A percentile compares a stretch with the other conserved stretches of the same genome.
Conservation (phyloP, 2,329 filamentous ascomycete genomes). For the Diaporthe humulicola region DNA sequence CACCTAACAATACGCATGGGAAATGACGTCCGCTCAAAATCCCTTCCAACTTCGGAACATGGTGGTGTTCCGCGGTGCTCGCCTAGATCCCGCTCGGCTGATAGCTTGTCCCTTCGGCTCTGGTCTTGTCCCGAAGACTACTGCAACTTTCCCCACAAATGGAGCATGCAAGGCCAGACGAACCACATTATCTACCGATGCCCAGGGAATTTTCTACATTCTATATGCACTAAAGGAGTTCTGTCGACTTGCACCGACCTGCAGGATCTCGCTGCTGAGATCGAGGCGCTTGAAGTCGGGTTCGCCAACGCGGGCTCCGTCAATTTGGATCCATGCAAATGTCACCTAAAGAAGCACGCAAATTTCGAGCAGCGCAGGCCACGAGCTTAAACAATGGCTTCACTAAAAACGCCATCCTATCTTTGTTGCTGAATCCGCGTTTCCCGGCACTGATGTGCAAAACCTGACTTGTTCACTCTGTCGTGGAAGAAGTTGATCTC, state of each 20-base stretch:
- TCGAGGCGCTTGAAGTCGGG: not conserved
- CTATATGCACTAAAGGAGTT: not conserved
- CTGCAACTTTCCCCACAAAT: not conserved
- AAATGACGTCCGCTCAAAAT: not conserved
- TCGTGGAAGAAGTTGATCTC: not conserved
- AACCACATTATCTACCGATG: not conserved
- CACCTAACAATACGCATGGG: not conserved
- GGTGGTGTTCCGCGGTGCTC: not conserved
- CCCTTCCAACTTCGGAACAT: not conserved
- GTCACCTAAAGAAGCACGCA: not conserved
- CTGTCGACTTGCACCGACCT: not conserved
- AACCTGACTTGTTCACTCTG: not conserved
- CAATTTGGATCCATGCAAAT: not conserved
- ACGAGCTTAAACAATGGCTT: not conserved
- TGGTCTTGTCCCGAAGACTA: not conserved
- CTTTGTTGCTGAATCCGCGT: not conserved
- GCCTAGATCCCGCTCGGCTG: not conserved
- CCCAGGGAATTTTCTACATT: not conserved
- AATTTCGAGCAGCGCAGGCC: not conserved
- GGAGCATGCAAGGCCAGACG: not conserved
- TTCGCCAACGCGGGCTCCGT: not conserved
- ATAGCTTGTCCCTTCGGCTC: constrained; percentile 2
- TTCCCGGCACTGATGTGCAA: not conserved
- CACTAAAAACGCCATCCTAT: not conserved
- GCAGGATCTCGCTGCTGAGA: not conserved